These are phyloP conservation scores for Geotrichum restrictum DNA, from an alignment of 1,139 yeast genomes.

Conservation along the genomic window DNA sequence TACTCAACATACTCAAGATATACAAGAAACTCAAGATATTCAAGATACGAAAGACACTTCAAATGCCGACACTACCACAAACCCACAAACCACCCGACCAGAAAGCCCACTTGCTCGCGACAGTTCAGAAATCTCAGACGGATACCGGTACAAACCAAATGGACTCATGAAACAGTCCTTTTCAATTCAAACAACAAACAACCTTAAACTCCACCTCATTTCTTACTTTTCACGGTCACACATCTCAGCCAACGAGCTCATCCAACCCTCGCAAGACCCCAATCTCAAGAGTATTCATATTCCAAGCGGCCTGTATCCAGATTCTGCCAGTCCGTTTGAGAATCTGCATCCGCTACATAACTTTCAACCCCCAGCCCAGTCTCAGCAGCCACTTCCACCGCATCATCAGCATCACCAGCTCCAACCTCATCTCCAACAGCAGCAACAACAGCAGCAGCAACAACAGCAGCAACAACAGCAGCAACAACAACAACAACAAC, in stretches of 20 bases:
- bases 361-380: conserved; percentile 23
- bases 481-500: too few species aligned
- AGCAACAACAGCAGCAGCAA: conserved; percentile 14
- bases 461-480: conserved; percentile 19
- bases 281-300: conserved; percentile 37
- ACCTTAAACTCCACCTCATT: conserved; percentile 54
- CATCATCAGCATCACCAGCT: conserved; percentile 31
- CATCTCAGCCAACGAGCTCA: conserved; percentile 31
- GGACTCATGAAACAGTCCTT: conserved; percentile 62
- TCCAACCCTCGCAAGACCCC: conserved; percentile 45
- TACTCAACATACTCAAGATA: background rate
- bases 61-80: conserved; percentile 1
- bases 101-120: background rate
- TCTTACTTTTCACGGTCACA: conserved; percentile 45
- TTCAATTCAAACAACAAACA: conserved; percentile 50
- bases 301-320: conserved; percentile 44
- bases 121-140: conserved; percentile 28
- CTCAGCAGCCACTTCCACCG: conserved; percentile 29
- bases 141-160: conserved; percentile 42
- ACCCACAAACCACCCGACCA: too few species aligned
- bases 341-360: conserved; percentile 6
- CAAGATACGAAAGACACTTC: background rate
- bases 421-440: conserved; percentile 30
- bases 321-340: conserved; percentile 26
- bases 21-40: conserved; percentile 1